Evolutionary conservation across 2,329 filamentous ascomycete species (phyloP).

Genomic region (Calonectria pseudoturangicola): DNA sequence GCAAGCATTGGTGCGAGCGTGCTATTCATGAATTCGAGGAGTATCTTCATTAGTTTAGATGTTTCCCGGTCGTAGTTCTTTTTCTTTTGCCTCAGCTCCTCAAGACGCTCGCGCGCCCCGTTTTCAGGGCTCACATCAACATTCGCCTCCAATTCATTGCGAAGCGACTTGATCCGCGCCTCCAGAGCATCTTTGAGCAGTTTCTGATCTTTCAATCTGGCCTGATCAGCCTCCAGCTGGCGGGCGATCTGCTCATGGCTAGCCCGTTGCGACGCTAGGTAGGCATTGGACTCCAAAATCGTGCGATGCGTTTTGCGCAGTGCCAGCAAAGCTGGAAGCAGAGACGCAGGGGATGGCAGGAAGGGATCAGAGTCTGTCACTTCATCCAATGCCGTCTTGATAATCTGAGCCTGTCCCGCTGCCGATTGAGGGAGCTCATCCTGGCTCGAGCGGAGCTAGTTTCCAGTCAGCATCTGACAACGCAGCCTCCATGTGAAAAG

Average conservation of each 20-base stretch:
- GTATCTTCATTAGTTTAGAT: conserved; percentile 74
- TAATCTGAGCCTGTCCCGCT: conserved; percentile 61
- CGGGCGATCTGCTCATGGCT: conserved; percentile 66
- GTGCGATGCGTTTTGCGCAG: conserved; percentile 80
- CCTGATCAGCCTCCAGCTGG: conserved; percentile 70
- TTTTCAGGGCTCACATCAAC: conserved; percentile 77
- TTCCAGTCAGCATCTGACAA: conserved; percentile 21
- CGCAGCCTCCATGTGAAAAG: neutral
- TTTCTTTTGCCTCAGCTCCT: conserved; percentile 76
- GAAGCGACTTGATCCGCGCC: conserved; percentile 76
- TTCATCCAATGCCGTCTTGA: conserved; percentile 80
- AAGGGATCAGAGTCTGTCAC: conserved; percentile 78
- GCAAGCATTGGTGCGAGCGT: conserved; percentile 85
- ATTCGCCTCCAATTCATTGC: conserved; percentile 73
- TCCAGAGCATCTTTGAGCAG: conserved; percentile 72
- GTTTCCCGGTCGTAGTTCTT: conserved; percentile 77
- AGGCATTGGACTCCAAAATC: conserved; percentile 77
- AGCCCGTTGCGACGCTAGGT: conserved; percentile 68
- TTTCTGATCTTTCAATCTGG: conserved; percentile 72
- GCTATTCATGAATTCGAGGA: conserved; percentile 82
- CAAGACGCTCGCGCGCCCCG: conserved; percentile 77
- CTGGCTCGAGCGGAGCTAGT: conserved; percentile 56
- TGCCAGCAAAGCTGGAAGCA: conserved; percentile 82
- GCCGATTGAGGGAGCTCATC: conserved; percentile 53
- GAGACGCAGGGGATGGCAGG: conserved; percentile 79